These are phyloP conservation scores for Macrotyloma uniflorum DNA, from an alignment of 306 rosid genomes.

Conservation along the genomic window DNA sequence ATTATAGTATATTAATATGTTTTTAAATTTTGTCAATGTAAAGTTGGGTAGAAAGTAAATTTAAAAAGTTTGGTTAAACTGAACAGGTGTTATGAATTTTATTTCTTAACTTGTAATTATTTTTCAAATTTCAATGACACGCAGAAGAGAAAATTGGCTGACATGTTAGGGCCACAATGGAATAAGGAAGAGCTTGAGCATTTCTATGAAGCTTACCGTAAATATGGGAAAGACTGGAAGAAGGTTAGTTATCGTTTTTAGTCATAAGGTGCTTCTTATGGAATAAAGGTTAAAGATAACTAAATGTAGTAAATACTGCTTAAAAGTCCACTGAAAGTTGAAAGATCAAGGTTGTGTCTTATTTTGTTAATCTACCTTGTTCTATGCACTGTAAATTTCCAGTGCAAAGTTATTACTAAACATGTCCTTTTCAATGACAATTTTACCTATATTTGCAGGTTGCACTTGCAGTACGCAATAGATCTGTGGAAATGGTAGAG, in stretches of 20 bases:
- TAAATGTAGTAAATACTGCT: slow-evolving; percentile 29
- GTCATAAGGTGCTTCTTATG: slow-evolving; percentile 25
- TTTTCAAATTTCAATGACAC: slow-evolving; percentile 42
- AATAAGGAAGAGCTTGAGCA: slow-evolving; percentile 74
- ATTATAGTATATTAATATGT: background rate
- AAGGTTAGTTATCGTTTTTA: slow-evolving; percentile 61
- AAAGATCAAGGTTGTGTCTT: slow-evolving; percentile 29
- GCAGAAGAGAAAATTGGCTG: slow-evolving; percentile 94
- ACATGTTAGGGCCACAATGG: slow-evolving; percentile 95
- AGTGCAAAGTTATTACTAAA: slow-evolving; percentile 23
- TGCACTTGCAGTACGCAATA: slow-evolving; percentile 66
- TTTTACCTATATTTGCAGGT: slow-evolving; percentile 57
- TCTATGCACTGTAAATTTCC: slow-evolving; percentile 24
- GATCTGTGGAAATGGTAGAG: slow-evolving; percentile 88
- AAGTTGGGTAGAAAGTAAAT: slow-evolving; percentile 8
- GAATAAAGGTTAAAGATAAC: slow-evolving; percentile 20
- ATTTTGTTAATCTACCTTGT: slow-evolving; percentile 31
- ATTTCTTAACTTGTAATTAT: slow-evolving; percentile 12
- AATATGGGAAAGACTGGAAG: slow-evolving; percentile 93
- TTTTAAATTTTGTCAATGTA: background rate
- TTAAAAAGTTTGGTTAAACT: slow-evolving; percentile 30
- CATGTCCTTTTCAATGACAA: slow-evolving; percentile 9
- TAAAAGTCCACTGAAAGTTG: slow-evolving; percentile 26
- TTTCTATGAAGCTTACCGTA: slow-evolving; percentile 89
- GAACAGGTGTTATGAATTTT: slow-evolving; percentile 28